Percentiles rank a stretch among this genome's conserved stretches.
These are phyloP conservation scores for Apiotrichum montevideense DNA, from an alignment of 1,284 basidiomycete species.

Conservation along the genomic window DNA sequence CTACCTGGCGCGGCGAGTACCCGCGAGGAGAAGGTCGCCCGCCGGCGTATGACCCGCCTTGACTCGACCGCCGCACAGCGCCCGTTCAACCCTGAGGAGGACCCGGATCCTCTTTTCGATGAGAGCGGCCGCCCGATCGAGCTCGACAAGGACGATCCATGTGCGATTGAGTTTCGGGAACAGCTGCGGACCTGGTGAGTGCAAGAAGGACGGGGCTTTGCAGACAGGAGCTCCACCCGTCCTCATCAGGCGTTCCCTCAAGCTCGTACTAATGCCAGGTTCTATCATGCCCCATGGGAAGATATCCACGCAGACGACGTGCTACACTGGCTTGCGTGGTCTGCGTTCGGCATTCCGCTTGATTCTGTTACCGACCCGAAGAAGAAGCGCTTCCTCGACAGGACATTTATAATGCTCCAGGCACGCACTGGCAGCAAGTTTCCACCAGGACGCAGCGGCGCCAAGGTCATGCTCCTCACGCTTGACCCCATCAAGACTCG, in stretches of 20 bases:
- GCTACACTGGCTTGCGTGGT: conserved; percentile 76
- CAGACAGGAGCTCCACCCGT: conserved; percentile 21
- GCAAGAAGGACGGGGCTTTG: background rate
- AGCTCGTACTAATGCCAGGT: conserved; percentile 51
- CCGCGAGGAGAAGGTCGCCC: background rate
- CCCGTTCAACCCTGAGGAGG: conserved; percentile 7
- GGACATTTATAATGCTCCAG: conserved; percentile 60
- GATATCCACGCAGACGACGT: conserved; percentile 61
- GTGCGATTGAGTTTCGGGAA: conserved; percentile 45
- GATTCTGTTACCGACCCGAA: conserved; percentile 47
- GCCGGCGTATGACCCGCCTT: background rate
- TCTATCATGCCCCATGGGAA: conserved; percentile 67
- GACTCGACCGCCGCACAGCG: background rate
- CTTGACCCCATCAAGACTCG: conserved; percentile 63
- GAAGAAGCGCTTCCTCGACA: conserved; percentile 54
- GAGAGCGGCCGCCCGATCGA: conserved; percentile 6
- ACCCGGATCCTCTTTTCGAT: conserved; percentile 14
- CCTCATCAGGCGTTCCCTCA: background rate
- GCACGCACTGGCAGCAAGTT: conserved; percentile 64
- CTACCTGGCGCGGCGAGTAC: background rate
- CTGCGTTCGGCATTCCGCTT: conserved; percentile 63
- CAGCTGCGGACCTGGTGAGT: conserved; percentile 44
- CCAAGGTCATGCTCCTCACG: conserved; percentile 63
- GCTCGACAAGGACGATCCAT: conserved; percentile 32
- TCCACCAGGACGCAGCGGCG: conserved; percentile 58